A percentile compares a stretch with the other conserved stretches of the same genome.
These are phyloP conservation scores for Microbotryum scabiosae DNA, from an alignment of 1,284 basidiomycete genomes.

Conservation along the genomic window DNA sequence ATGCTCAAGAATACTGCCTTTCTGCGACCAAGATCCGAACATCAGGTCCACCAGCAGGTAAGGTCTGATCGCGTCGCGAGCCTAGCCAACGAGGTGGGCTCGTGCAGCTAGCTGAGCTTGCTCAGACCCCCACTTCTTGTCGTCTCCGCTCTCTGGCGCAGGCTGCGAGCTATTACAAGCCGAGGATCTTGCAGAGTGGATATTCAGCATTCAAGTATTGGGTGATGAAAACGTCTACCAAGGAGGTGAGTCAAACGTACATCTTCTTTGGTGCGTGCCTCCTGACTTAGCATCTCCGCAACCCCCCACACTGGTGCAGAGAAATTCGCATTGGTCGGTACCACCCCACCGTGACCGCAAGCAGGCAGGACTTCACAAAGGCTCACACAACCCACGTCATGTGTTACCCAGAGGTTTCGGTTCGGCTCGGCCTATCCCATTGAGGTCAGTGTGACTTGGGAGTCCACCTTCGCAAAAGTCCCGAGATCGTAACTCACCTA, in stretches of 20 bases:
- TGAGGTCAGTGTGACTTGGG: constrained; percentile 6
- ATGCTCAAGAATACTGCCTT: neutral
- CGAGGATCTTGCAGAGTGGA: constrained; percentile 26
- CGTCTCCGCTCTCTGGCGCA: neutral
- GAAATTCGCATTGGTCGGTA: constrained; percentile 21
- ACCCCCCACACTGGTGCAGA: constrained; percentile 5
- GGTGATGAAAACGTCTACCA: constrained; percentile 20
- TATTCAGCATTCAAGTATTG: constrained; percentile 11
- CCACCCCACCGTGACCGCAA: neutral
- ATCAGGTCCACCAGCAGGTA: constrained; percentile 17
- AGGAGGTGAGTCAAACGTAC: constrained; percentile 11
- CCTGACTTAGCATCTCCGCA: neutral
- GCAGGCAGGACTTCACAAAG: no score
- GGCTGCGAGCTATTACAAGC: constrained; percentile 22
- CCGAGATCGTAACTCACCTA: neutral
- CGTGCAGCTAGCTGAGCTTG: neutral
- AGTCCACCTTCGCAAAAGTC: neutral
- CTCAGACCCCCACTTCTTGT: neutral
- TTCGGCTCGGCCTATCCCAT: constrained; percentile 24
- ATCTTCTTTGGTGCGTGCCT: neutral
- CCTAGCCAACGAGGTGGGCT: no score
- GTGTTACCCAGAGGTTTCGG: constrained; percentile 15
- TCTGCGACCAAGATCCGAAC: constrained; percentile 10
- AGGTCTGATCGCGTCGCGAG: neutral
- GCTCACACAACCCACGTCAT: no score